phyloP scores from a whole-genome alignment of 768 basidiomycete genomes.

The Tubosaeta sp. region DNA sequence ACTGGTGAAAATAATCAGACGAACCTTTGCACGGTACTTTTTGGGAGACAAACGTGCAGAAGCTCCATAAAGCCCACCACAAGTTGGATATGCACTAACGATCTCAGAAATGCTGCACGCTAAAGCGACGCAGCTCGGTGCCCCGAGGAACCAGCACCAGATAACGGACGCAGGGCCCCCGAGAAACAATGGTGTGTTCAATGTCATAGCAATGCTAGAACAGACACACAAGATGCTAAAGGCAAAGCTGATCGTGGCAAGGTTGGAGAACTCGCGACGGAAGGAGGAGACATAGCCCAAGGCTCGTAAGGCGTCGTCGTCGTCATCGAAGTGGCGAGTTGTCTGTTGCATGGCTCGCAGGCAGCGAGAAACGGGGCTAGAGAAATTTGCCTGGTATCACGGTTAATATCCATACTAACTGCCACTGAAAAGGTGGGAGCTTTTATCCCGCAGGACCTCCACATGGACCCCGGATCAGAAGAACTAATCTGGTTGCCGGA shows the following conservation, averaged over 20 bases:
- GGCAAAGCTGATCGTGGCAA: slow-evolving; percentile 32
- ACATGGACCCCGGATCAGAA: too few relatives aligned
- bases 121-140: slow-evolving; percentile 23
- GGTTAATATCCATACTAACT: too few relatives aligned
- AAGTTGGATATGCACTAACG: slow-evolving; percentile 31
- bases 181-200: slow-evolving; percentile 35
- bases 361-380: slow-evolving; percentile 1
- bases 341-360: neutral
- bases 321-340: neutral
- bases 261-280: slow-evolving; percentile 40
- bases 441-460: too few relatives aligned
- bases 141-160: slow-evolving; percentile 34
- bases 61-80: slow-evolving; percentile 9
- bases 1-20: neutral
- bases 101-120: slow-evolving; percentile 29
- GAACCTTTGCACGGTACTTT: neutral
- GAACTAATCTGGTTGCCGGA: too few relatives aligned
- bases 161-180: slow-evolving; percentile 35
- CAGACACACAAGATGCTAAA: slow-evolving; percentile 34
- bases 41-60: neutral
- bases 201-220: slow-evolving; percentile 33
- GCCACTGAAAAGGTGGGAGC: too few relatives aligned
- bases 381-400: too few relatives aligned
- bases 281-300: slow-evolving; percentile 33
- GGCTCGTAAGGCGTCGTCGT: slow-evolving; percentile 23